phyloP scores from a whole-genome alignment of 78 protist species.

The Dictyostelium discoideum region dicty_2.7 NC_007088.5:2123001-2123500 shows the following conservation, averaged over 20 bases:
- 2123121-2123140: slow-evolving; percentile 10
- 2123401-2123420: background rate
- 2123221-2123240: slow-evolving; percentile 24
- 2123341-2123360: background rate
- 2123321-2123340: background rate
- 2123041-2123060: background rate
- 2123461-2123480: background rate
- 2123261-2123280: background rate
- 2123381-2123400: background rate
- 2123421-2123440: background rate
- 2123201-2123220: slow-evolving; percentile 3
- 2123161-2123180: background rate
- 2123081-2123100: background rate
- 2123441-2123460: background rate
- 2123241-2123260: background rate
- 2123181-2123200: background rate
- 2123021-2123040: background rate
- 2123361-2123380: background rate
- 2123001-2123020: slow-evolving; percentile 14
- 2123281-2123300: background rate
- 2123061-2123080: background rate
- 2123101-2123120: background rate
- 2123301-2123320: background rate
- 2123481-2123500: background rate
- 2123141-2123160: background rate